Evolutionary conservation across 257 asterid species (phyloP).

Genomic region (Nicotiana otophora): DNA sequence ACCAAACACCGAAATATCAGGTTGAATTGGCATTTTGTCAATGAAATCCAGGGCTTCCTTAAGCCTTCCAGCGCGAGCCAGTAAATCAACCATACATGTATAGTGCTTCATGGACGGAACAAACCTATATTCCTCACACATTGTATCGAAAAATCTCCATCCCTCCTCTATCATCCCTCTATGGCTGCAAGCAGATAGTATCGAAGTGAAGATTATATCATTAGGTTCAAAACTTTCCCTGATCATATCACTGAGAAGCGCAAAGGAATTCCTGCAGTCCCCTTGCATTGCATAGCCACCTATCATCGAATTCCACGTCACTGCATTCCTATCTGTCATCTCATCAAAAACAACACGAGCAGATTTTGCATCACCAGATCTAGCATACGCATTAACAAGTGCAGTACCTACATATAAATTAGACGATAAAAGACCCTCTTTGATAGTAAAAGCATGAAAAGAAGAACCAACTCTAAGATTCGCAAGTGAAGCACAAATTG

Average conservation of each 20-base stretch:
- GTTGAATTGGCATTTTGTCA: slow-evolving; percentile 40
- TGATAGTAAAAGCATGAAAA: slow-evolving; percentile 38
- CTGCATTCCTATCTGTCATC: slow-evolving; percentile 39
- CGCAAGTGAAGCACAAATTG: slow-evolving; percentile 42
- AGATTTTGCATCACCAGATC: slow-evolving; percentile 48
- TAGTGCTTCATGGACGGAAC: slow-evolving; percentile 49
- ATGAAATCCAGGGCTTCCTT: slow-evolving; percentile 51
- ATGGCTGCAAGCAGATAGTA: slow-evolving; percentile 53
- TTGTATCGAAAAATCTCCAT: slow-evolving; percentile 39
- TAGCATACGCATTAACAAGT: slow-evolving; percentile 47
- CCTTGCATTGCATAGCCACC: slow-evolving; percentile 56
- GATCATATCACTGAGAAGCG: slow-evolving; percentile 38
- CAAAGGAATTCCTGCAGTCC: slow-evolving; percentile 31
- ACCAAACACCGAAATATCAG: slow-evolving; percentile 35
- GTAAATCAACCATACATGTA: slow-evolving; percentile 48
- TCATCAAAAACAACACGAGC: slow-evolving; percentile 45
- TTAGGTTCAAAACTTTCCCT: slow-evolving; percentile 43
- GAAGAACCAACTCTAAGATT: slow-evolving; percentile 40
- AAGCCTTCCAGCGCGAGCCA: slow-evolving; percentile 50
- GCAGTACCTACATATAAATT: slow-evolving; percentile 46
- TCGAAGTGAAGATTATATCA: slow-evolving; percentile 39
- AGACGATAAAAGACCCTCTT: slow-evolving; percentile 36
- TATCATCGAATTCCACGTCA: slow-evolving; percentile 58
- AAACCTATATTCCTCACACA: slow-evolving; percentile 30
- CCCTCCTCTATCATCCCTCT: slow-evolving; percentile 49